Base-by-base conservation (phyloP, 306 rosid genomes). In the Alnus glutinosa region DNA sequence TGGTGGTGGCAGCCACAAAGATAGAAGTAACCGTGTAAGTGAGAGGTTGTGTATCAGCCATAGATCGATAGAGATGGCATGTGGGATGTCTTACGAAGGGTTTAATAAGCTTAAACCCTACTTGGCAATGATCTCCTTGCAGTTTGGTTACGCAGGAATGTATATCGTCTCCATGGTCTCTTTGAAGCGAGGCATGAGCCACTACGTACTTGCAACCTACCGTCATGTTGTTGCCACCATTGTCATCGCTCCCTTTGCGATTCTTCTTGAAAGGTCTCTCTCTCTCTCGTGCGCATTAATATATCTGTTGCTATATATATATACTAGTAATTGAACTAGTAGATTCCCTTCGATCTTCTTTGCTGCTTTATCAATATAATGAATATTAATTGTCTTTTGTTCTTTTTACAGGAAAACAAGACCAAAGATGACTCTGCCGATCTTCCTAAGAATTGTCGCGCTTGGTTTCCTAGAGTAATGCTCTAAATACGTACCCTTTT, bases 381-480 rank as follows among this genome's bases (percentile, higher is more conserved):
- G 62, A 57, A 59, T 13, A 42, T 42, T 30, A 28, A 39, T 82
- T 75, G 58, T 50, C 55, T 77, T 6, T 50, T 12, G 10, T 10
- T 2, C 54, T 30, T 36, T 74, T 81, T 64, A 6, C 93, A 96
- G 99, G 81, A 96, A 96, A 79, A 92, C 85, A 73, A 86, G 99
- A 83, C 97, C 99, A 16, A 88, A 86, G 89, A 91, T 96, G 99
- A 96, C 99, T 18, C 88, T 93, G n/a, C 92, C 96, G 6, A 77
- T 93, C 74, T 87, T 96, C 87, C 76, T 90, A 47, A 88, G 99
- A 84, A 81, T 96, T 11, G 55, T 93, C 78, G 75, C 70, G 74
- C 99, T 96, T 73, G 99, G 87, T 44, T 93, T 96, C 77, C 92
- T 96, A 49, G 99, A 96, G 99, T 96, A 91, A 91, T 90, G 34